Evolutionary conservation across 352 stramenopile genomes (phyloP).

Genomic region (Globisporangium cystogenes): DNA sequence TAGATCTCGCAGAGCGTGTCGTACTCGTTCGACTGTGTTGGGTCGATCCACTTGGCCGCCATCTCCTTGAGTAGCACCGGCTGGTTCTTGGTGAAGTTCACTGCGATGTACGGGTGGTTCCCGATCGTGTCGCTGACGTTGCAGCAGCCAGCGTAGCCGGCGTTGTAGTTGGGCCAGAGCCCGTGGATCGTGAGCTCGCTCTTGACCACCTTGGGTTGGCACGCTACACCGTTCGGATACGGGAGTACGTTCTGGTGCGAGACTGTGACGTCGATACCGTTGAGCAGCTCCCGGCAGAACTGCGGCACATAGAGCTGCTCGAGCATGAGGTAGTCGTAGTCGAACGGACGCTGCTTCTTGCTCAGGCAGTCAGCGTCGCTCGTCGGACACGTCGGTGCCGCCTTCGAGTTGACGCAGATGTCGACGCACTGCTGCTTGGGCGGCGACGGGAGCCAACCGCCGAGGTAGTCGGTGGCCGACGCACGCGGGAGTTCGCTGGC

Average conservation of each 20-base stretch:
- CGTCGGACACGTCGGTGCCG: slow-evolving; percentile 52
- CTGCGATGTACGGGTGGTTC: slow-evolving; percentile 58
- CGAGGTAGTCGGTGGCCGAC: slow-evolving; percentile 40
- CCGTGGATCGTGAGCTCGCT: slow-evolving; percentile 72
- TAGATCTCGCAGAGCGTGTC: slow-evolving; percentile 70
- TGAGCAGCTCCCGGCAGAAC: slow-evolving; percentile 76
- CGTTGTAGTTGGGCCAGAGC: slow-evolving; percentile 73
- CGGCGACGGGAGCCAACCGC: slow-evolving; percentile 45
- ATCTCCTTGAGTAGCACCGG: slow-evolving; percentile 42
- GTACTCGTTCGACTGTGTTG: slow-evolving; percentile 13
- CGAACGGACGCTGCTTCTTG: slow-evolving; percentile 58
- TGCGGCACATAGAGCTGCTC: slow-evolving; percentile 79
- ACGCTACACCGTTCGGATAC: slow-evolving; percentile 51
- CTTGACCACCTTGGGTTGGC: slow-evolving; percentile 34
- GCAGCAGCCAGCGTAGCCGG: slow-evolving; percentile 67
- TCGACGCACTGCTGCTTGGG: slow-evolving; percentile 61
- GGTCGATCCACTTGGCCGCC: slow-evolving; percentile 51
- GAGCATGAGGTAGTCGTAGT: slow-evolving; percentile 76
- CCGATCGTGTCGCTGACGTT: slow-evolving; percentile 40
- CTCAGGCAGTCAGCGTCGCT: slow-evolving; percentile 43
- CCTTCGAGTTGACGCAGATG: slow-evolving; percentile 63
- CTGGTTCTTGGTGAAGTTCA: slow-evolving; percentile 42
- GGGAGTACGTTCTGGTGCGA: slow-evolving; percentile 73
- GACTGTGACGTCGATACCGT: slow-evolving; percentile 67
- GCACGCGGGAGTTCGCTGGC: no score